Evolutionary conservation across 768 basidiomycete genomes (phyloP).

Genomic region (Leccinum subgranulosum): DNA sequence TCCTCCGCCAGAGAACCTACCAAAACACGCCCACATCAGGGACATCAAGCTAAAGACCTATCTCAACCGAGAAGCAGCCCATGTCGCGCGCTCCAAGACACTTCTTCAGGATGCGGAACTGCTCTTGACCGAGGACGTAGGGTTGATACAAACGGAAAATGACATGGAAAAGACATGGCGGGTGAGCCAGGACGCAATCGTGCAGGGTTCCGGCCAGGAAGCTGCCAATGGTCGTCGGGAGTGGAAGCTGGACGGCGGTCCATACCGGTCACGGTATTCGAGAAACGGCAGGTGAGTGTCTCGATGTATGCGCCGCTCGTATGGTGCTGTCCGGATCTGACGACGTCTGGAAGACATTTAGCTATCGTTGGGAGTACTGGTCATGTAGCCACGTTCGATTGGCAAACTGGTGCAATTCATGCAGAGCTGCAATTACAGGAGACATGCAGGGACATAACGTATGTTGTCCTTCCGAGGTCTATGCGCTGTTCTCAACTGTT

Average conservation of each 20-base stretch:
- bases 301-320: not conserved
- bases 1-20: conserved; percentile 44
- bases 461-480: conserved; percentile 25
- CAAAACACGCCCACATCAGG: conserved; percentile 57
- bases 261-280: conserved; percentile 82
- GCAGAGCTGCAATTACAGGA: conserved; percentile 88
- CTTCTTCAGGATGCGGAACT: conserved; percentile 70
- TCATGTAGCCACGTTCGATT: conserved; percentile 92
- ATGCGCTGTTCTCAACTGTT: not conserved
- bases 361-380: conserved; percentile 82
- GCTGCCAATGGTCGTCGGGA: conserved; percentile 75
- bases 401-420: conserved; percentile 82
- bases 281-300: conserved; percentile 78
- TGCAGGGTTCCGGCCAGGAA: conserved; percentile 61
- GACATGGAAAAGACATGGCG: conserved; percentile 90
- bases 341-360: conserved; percentile 56
- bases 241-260: conserved; percentile 80
- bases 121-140: conserved; percentile 65
- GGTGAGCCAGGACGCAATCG: conserved; percentile 77
- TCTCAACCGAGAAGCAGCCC: conserved; percentile 57
- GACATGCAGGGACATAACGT: conserved; percentile 91
- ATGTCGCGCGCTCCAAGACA: conserved; percentile 58
- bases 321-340: not conserved
- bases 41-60: conserved; percentile 76
- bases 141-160: conserved; percentile 71